A percentile compares a stretch with the other conserved stretches of the same genome.
phyloP scores from a whole-genome alignment of 2,329 filamentous ascomycete species.

The Hypoxylon sp. region DNA sequence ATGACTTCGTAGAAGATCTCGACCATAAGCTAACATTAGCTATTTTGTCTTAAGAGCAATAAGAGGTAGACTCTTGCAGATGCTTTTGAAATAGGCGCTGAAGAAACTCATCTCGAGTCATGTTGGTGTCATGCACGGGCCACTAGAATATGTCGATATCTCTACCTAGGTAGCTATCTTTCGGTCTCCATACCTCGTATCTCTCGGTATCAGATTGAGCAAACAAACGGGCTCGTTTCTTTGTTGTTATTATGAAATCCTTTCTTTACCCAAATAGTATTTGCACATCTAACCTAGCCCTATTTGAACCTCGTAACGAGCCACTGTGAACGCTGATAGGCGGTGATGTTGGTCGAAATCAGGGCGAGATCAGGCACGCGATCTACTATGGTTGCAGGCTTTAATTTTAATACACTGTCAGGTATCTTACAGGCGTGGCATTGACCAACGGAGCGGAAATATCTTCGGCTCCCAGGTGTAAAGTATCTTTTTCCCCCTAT shows the following conservation, averaged over 20 bases:
- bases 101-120: no score
- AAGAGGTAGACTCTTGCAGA: no score
- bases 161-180: background rate
- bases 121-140: background rate
- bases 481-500: no score
- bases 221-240: background rate
- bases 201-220: background rate
- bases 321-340: background rate
- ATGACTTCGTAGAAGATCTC: no score
- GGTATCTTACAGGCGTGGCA: no score
- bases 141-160: background rate
- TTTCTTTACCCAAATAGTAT: background rate
- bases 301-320: background rate
- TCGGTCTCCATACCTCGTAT: background rate
- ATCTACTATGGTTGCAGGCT: no score
- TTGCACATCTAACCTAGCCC: background rate
- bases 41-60: no score
- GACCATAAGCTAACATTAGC: no score
- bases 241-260: background rate
- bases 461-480: no score
- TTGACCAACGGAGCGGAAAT: no score
- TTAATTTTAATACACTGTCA: no score
- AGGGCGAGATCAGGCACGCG: background rate
- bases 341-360: background rate
- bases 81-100: no score